These are phyloP conservation scores for Zygoascus ofunaensis DNA, from an alignment of 805 yeast genomes.

Conservation along the genomic window DNA sequence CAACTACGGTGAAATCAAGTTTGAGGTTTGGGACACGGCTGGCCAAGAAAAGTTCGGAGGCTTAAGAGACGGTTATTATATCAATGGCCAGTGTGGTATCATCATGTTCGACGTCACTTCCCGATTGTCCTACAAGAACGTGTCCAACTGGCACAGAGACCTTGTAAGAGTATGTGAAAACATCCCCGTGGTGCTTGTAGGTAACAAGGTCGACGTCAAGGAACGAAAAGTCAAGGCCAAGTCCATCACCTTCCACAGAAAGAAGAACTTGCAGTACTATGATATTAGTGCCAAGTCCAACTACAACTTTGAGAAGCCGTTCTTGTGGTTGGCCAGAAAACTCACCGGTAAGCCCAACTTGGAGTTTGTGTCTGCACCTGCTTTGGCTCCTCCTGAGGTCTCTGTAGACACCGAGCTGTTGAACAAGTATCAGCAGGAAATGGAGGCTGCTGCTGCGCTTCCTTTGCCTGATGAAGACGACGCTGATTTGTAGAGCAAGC, in stretches of 20 bases:
- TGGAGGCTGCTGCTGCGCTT: constrained; percentile 98
- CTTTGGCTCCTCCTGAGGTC: constrained; percentile 99
- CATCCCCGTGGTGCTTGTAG: constrained; percentile 97
- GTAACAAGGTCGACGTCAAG: constrained; percentile 99
- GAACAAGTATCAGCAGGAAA: constrained; percentile 98
- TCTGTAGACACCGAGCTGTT: constrained; percentile 92
- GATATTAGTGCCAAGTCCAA: constrained; percentile 99
- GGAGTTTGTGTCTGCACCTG: constrained; percentile 98
- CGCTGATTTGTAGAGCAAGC: constrained; percentile 90
- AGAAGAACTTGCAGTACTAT: constrained; percentile 98
- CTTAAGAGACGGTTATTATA: constrained; percentile 98
- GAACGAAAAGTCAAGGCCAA: constrained; percentile 99
- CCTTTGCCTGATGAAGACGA: constrained; percentile 99
- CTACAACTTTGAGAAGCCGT: constrained; percentile 99
- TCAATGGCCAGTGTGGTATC: constrained; percentile 99
- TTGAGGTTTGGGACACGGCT: constrained; percentile 99
- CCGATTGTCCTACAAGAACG: constrained; percentile 98
- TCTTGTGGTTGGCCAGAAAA: constrained; percentile 99
- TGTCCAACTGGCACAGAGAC: constrained; percentile 99
- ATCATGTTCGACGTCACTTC: constrained; percentile 99
- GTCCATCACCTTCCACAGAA: constrained; percentile 99
- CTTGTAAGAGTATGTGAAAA: constrained; percentile 99
- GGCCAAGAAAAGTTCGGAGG: constrained; percentile 99
- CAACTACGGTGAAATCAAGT: constrained; percentile 96
- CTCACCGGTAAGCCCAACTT: constrained; percentile 96